phyloP scores from a whole-genome alignment of 1,139 yeast genomes.

The Candida gigantensis region DNA sequence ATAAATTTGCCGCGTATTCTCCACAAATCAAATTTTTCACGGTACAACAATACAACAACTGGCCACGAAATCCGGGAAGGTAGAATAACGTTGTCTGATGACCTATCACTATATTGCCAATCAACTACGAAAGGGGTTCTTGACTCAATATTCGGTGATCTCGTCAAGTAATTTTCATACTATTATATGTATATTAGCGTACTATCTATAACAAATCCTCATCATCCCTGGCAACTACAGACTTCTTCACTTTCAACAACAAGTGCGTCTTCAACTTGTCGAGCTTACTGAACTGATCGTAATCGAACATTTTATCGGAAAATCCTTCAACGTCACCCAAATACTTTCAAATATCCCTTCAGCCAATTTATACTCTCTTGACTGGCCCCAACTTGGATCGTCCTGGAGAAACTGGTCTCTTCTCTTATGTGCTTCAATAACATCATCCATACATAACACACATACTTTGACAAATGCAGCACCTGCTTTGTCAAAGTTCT shows the following conservation, averaged over 20 bases:
- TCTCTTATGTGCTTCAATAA: slow-evolving; percentile 80
- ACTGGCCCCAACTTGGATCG: slow-evolving; percentile 76
- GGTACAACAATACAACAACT: too few relatives aligned
- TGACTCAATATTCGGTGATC: too few relatives aligned
- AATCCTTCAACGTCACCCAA: slow-evolving; percentile 80
- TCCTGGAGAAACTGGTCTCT: slow-evolving; percentile 63
- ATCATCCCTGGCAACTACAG: slow-evolving; percentile 74
- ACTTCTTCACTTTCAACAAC: slow-evolving; percentile 76
- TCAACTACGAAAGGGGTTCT: too few relatives aligned
- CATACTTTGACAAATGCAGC: slow-evolving; percentile 85
- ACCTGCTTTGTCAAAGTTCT: slow-evolving; percentile 76
- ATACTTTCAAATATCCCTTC: slow-evolving; percentile 66
- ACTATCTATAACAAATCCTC: slow-evolving; percentile 32
- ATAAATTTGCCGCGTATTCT: too few relatives aligned
- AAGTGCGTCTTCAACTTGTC: slow-evolving; percentile 93
- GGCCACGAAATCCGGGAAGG: too few relatives aligned
- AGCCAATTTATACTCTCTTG: slow-evolving; percentile 74
- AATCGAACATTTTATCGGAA: slow-evolving; percentile 76
- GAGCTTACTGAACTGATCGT: slow-evolving; percentile 83
- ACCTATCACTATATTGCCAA: too few relatives aligned
- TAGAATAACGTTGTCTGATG: too few relatives aligned
- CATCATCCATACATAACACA: slow-evolving; percentile 78
- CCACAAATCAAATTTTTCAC: too few relatives aligned
- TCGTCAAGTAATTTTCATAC: too few relatives aligned
- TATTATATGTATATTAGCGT: too few relatives aligned